A percentile compares a stretch with the other conserved stretches of the same genome.
phyloP scores from a whole-genome alignment of 129 eudicot species.

The Rutidosis leptorrhynchoides region DNA sequence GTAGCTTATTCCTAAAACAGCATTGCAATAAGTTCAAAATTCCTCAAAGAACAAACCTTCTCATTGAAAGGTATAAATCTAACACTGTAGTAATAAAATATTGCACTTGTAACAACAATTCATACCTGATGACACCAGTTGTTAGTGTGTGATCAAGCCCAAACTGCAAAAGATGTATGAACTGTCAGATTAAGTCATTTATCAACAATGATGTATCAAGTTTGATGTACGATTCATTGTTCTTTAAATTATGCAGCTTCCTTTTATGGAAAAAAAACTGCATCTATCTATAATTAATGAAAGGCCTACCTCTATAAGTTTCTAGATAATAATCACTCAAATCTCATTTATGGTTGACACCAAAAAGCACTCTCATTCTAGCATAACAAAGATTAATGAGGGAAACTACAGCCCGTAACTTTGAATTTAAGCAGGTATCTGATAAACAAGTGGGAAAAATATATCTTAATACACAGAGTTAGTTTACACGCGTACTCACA shows the following conservation, averaged over 20 bases:
- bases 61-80: constrained; percentile 3
- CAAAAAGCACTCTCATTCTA: not conserved
- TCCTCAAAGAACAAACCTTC: not conserved
- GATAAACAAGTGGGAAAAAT: not conserved
- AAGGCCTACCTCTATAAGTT: constrained; percentile 10
- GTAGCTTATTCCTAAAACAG: not conserved
- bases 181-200: constrained; percentile 16
- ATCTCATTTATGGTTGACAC: constrained; percentile 1
- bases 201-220: not conserved
- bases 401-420: not conserved
- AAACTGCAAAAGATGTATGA: constrained; percentile 55
- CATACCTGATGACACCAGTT: constrained; percentile 96
- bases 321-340: not conserved
- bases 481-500: constrained; percentile 43
- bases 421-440: constrained; percentile 11
- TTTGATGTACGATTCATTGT: constrained; percentile 14
- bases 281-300: constrained; percentile 11
- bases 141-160: constrained; percentile 99
- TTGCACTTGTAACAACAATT: constrained; percentile 8
- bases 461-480: constrained; percentile 6
- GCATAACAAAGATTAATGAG: not conserved
- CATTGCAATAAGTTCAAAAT: not conserved
- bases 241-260: constrained; percentile 1
- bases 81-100: constrained; percentile 14
- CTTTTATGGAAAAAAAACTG: constrained; percentile 10